These are phyloP conservation scores for Trypanosoma lewisi DNA, from an alignment of 208 protist species.

Conservation along the genomic window DNA sequence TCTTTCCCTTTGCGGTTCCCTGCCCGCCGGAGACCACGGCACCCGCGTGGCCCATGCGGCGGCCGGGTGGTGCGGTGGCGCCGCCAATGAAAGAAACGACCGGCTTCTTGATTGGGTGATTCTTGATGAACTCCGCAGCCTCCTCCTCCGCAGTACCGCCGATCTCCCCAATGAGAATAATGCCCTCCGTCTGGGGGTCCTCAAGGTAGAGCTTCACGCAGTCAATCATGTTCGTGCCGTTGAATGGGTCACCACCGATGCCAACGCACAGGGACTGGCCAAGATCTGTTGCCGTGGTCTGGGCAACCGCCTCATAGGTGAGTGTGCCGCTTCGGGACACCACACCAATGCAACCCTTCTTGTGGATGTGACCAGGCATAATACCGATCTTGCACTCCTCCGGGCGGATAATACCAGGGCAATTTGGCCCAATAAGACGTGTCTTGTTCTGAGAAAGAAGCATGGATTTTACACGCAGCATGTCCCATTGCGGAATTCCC, in stretches of 20 bases:
- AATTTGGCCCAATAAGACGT: slow-evolving; percentile 98
- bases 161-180: slow-evolving; percentile 99
- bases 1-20: slow-evolving; percentile 96
- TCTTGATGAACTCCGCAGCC: slow-evolving; percentile 96
- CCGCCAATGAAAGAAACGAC: slow-evolving; percentile 99
- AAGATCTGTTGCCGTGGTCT: slow-evolving; percentile 96
- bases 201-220: slow-evolving; percentile 96
- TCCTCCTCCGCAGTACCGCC: slow-evolving; percentile 98
- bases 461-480: slow-evolving; percentile 94
- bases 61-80: slow-evolving; percentile 97
- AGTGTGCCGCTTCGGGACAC: slow-evolving; percentile 99
- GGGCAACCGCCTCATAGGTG: slow-evolving; percentile 99
- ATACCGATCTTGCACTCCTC: slow-evolving; percentile 99
- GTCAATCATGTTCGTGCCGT: slow-evolving; percentile 99
- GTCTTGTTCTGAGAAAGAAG: slow-evolving; percentile 93
- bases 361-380: slow-evolving; percentile 99
- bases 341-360: slow-evolving; percentile 97
- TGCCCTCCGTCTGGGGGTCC: slow-evolving; percentile 97
- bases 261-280: slow-evolving; percentile 97
- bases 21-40: slow-evolving; percentile 96
- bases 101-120: slow-evolving; percentile 94
- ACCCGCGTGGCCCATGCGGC: slow-evolving; percentile 97
- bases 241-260: slow-evolving; percentile 99
- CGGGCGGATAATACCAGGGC: slow-evolving; percentile 97
- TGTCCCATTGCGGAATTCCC: slow-evolving; percentile 98